Evolutionary conservation across 768 basidiomycete species (phyloP).

Genomic region (Mycena belliarum): DNA sequence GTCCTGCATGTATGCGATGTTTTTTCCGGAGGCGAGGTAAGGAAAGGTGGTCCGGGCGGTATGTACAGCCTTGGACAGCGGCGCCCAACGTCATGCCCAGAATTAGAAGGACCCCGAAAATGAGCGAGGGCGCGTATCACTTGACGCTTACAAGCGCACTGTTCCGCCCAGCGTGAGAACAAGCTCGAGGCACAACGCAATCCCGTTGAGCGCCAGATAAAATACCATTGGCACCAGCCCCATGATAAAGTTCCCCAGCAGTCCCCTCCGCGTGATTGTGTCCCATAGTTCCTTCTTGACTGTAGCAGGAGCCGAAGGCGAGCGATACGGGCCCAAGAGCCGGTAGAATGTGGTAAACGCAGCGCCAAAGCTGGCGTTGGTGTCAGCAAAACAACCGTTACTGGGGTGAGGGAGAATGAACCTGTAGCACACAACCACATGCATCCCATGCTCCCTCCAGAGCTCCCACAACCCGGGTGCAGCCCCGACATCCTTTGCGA

Average conservation of each 20-base stretch:
- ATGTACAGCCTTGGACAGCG: too few relatives aligned
- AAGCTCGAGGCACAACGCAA: constrained; percentile 5
- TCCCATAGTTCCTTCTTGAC: constrained; percentile 63
- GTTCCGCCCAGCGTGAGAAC: constrained; percentile 2
- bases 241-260: constrained; percentile 59
- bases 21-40: too few relatives aligned
- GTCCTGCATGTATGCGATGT: too few relatives aligned
- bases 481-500: constrained; percentile 58
- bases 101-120: background rate
- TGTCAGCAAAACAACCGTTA: background rate
- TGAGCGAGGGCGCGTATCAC: background rate
- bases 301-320: constrained; percentile 39
- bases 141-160: background rate
- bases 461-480: constrained; percentile 51
- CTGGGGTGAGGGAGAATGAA: background rate
- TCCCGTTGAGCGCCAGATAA: constrained; percentile 32
- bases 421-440: constrained; percentile 56
- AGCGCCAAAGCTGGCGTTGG: constrained; percentile 48
- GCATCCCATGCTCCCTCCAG: constrained; percentile 49
- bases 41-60: too few relatives aligned
- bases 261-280: constrained; percentile 53
- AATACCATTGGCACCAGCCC: constrained; percentile 55
- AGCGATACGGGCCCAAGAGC: constrained; percentile 52
- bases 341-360: constrained; percentile 63
- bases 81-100: too few relatives aligned